Conservation (phyloP, 2,329 filamentous ascomycete species). For the Blumeriella jaapii region DNA sequence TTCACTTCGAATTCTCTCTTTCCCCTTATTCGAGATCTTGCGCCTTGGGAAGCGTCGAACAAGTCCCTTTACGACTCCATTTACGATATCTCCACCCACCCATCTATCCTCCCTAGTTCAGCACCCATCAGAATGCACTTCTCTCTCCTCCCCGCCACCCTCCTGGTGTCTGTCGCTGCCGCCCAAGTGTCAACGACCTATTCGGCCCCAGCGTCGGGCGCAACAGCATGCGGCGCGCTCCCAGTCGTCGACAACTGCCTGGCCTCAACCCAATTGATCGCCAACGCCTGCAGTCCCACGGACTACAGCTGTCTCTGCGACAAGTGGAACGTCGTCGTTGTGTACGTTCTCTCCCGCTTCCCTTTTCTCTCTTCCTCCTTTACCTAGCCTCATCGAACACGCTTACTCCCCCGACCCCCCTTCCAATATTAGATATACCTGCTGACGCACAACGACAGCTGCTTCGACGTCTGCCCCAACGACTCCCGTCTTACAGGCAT, state of each 20-base stretch:
- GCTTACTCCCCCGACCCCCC: not conserved
- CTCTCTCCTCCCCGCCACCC: constrained; percentile 18
- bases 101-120: too few species aligned
- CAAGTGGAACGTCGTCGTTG: constrained; percentile 40
- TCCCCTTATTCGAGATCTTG: too few species aligned
- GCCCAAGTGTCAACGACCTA: constrained; percentile 17
- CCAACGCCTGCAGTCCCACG: constrained; percentile 24
- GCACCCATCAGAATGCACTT: constrained; percentile 12
- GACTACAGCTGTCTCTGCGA: constrained; percentile 42
- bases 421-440: too few species aligned
- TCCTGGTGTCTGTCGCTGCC: constrained; percentile 23
- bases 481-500: constrained; percentile 26
- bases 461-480: constrained; percentile 53
- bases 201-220: constrained; percentile 9
- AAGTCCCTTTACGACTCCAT: too few species aligned
- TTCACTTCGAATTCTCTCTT: too few species aligned
- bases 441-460: too few species aligned
- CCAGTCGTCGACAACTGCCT: constrained; percentile 31
- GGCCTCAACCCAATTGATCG: constrained; percentile 27
- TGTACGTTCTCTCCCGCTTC: constrained; percentile 27
- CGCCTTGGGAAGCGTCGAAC: too few species aligned
- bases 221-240: constrained; percentile 26
- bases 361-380: not conserved
- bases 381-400: not conserved
- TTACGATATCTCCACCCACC: too few species aligned